phyloP scores from a whole-genome alignment of 2,329 filamentous ascomycete species.

The Penicillium sp. region DNA sequence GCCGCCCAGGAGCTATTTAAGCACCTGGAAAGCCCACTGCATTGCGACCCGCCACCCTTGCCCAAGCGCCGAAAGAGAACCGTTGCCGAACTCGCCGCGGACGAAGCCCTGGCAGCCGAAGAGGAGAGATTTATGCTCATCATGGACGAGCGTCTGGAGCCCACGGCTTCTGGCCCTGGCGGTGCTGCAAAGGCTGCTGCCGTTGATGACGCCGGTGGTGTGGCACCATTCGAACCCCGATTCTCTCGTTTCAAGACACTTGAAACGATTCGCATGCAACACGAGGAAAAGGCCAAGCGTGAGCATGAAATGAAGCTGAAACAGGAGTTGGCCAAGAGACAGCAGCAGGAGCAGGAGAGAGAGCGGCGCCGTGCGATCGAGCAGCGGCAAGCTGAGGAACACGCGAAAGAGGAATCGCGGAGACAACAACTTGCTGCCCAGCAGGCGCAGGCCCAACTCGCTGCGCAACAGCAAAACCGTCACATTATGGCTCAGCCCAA shows the following conservation, averaged over 20 bases:
- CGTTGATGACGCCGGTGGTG: constrained; percentile 68
- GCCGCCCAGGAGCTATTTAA: constrained; percentile 72
- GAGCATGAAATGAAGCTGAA: constrained; percentile 49
- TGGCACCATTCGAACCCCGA: constrained; percentile 73
- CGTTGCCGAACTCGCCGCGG: constrained; percentile 88
- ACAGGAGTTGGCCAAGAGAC: constrained; percentile 50
- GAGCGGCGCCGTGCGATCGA: constrained; percentile 48
- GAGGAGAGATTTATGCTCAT: constrained; percentile 91
- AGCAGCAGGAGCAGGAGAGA: constrained; percentile 49
- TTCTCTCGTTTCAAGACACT: constrained; percentile 93
- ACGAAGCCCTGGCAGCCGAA: constrained; percentile 86
- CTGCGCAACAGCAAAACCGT: constrained; percentile 49
- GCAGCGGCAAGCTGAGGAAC: constrained; percentile 46
- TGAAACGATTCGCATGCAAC: constrained; percentile 75
- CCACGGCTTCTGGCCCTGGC: constrained; percentile 57
- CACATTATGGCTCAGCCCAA: constrained; percentile 51
- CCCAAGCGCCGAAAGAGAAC: constrained; percentile 92
- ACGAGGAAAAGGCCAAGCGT: constrained; percentile 63
- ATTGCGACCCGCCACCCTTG: constrained; percentile 71
- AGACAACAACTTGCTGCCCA: constrained; percentile 45
- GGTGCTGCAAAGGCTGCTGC: constrained; percentile 62
- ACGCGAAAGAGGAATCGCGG: constrained; percentile 40
- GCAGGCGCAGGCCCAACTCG: constrained; percentile 46
- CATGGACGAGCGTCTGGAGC: constrained; percentile 76
- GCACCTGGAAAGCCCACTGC: constrained; percentile 70